Base-by-base conservation (phyloP, 768 basidiomycete species). In the Scleroderma bovista region DNA sequence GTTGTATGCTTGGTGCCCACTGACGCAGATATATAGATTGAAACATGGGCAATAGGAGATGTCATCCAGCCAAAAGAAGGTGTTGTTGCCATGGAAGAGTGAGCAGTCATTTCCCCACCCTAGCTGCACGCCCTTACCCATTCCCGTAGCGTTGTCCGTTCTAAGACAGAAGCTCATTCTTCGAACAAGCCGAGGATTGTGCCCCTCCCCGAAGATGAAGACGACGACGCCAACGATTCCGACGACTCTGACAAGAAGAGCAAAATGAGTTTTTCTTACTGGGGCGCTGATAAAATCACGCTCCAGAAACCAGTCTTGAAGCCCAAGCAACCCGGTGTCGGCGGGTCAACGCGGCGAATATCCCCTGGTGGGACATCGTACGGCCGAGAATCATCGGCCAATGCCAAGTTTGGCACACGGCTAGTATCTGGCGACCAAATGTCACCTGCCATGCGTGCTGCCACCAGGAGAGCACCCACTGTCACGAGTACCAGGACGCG, bases 211-310 rank as follows among this genome's bases (percentile, higher is more conserved):
- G 79, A 82, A 49, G 84, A 84, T 43, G 76, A 84, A 50, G 70
- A 71, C 17, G 73, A 72, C 20, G 81, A 72, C 16, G 79, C 59
- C 16, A 68, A 62, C 19, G 87, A 89, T 24, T 90, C 89, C 3
- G 86, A 88, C 57, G 87, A 91, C 59, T 91, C 88, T 11, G 89
- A 91, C 65, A 80, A 84, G 71, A 88, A 90, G 73, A 88, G 84
- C 74, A 92, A 91, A 67, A 91, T 92, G 90, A 88, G 87, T 72
- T 92, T 92, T 69, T 91, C 88, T 6, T 93, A 92, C 62, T 92
- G 89, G 88, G 89, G 90, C 22, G 90, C 90, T 29, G 90, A 93
- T 72, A 90, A 90, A 69, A 78, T 93, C 59, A 93, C 90, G 1
- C 79, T 93, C 19, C 87, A 90, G 64, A 87, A 87, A 57, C 87